Percentiles rank a stretch among this genome's conserved stretches.
phyloP scores from a whole-genome alignment of 441 rosid genomes.

The Aleurites moluccanus region DNA sequence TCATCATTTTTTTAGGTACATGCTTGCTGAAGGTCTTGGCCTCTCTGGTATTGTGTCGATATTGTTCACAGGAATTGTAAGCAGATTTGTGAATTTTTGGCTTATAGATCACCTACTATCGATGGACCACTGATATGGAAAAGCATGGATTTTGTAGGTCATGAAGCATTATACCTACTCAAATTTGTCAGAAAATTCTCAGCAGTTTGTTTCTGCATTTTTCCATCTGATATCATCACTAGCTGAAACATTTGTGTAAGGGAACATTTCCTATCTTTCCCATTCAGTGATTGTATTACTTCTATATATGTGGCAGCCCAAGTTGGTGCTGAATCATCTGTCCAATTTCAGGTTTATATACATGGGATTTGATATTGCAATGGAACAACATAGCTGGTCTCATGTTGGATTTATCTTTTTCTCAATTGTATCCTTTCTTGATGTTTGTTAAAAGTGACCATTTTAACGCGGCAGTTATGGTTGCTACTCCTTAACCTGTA shows the following conservation, averaged over 20 bases:
- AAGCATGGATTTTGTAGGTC: constrained; percentile 51
- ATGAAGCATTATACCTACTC: constrained; percentile 97
- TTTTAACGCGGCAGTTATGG: constrained; percentile 16
- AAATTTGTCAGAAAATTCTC: constrained; percentile 92
- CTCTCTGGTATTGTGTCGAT: constrained; percentile 99
- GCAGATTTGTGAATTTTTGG: constrained; percentile 28
- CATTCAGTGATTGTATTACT: constrained; percentile 21
- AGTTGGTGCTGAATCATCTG: constrained; percentile 21
- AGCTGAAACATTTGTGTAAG: constrained; percentile 97
- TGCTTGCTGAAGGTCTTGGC: constrained; percentile 99
- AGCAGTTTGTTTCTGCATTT: constrained; percentile 88
- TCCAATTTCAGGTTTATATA: constrained; percentile 78
- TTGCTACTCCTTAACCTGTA: constrained; percentile 50
- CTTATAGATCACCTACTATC: not conserved
- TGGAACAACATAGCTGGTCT: constrained; percentile 99
- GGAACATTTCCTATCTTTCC: constrained; percentile 21
- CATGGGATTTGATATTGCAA: constrained; percentile 99
- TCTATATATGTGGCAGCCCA: constrained; percentile 13
- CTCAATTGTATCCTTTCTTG: constrained; percentile 93
- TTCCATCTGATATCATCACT: constrained; percentile 94
- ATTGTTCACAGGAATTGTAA: constrained; percentile 96
- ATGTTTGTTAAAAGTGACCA: not conserved
- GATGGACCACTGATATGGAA: constrained; percentile 29
- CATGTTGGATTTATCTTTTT: constrained; percentile 92
- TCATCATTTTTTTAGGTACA: constrained; percentile 56